phyloP scores from a whole-genome alignment of 768 basidiomycete genomes.

The Nevesoporus exiguus region DNA sequence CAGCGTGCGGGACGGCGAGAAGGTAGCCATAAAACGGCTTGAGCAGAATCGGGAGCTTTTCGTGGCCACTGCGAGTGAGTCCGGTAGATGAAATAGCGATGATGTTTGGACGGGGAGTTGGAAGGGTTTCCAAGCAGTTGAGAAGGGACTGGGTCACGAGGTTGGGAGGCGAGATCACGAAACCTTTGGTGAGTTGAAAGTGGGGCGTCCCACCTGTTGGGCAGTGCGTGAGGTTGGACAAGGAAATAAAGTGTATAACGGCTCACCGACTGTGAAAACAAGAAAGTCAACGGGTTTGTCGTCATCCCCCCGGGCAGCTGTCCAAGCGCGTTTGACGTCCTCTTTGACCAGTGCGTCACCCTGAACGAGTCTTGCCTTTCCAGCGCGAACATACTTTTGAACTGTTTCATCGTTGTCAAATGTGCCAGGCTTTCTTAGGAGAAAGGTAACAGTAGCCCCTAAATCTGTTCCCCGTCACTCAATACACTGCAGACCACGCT shows the following conservation, averaged over 20 bases:
- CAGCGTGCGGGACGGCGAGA: conserved; percentile 46
- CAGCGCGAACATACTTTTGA: conserved; percentile 47
- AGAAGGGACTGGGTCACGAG: conserved; percentile 57
- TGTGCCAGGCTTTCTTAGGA: conserved; percentile 48
- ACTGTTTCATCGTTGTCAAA: conserved; percentile 55
- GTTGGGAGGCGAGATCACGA: conserved; percentile 47
- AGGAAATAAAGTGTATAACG: background rate
- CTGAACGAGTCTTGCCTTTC: conserved; percentile 51
- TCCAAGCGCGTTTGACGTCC: conserved; percentile 54
- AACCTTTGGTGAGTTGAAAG: conserved; percentile 47
- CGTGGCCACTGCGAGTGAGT: conserved; percentile 43
- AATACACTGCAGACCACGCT: background rate
- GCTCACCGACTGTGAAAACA: conserved; percentile 60
- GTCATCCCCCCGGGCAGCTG: conserved; percentile 30
- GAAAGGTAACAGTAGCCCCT: conserved; percentile 60
- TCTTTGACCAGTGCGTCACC: conserved; percentile 57
- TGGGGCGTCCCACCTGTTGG: conserved; percentile 29
- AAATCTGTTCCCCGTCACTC: conserved; percentile 36
- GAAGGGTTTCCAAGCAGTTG: conserved; percentile 55
- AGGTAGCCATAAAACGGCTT: conserved; percentile 48
- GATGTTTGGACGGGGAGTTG: conserved; percentile 45
- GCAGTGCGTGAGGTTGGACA: background rate
- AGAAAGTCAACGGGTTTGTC: conserved; percentile 46
- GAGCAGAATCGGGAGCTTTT: conserved; percentile 44
- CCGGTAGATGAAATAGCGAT: conserved; percentile 55